Conservation (phyloP, 2,329 filamentous ascomycete species). For the Dactylellina leptospora region DNA sequence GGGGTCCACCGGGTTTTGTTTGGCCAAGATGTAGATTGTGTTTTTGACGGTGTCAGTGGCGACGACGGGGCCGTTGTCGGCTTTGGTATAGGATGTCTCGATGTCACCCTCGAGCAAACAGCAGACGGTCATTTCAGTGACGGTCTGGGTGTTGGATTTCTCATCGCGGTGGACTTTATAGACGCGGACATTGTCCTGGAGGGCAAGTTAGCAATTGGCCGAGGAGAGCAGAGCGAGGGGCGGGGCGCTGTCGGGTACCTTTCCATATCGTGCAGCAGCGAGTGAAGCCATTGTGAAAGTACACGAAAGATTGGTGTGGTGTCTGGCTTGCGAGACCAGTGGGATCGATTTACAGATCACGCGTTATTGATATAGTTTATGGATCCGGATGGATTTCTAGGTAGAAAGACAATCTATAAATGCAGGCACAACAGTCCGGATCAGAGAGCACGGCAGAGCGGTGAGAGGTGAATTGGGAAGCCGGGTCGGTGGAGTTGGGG, state of each 20-base stretch:
- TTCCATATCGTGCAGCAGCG: slow-evolving; percentile 57
- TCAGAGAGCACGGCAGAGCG: no score
- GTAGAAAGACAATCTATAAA: no score
- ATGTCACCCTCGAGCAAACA: slow-evolving; percentile 93
- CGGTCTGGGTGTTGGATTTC: slow-evolving; percentile 78
- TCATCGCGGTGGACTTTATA: slow-evolving; percentile 90
- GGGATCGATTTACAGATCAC: no score
- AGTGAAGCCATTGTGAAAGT: slow-evolving; percentile 53
- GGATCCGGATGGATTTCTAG: no score
- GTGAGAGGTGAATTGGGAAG: no score
- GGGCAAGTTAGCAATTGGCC: slow-evolving; percentile 52
- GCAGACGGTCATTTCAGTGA: slow-evolving; percentile 94
- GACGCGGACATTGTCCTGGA: slow-evolving; percentile 93
- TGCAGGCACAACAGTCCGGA: no score
- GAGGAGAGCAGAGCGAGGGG: neutral
- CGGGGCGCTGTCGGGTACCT: slow-evolving; percentile 50
- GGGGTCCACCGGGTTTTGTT: slow-evolving; percentile 88
- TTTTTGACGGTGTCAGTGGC: slow-evolving; percentile 99
- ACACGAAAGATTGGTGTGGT: no score
- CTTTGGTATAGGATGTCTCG: slow-evolving; percentile 80
- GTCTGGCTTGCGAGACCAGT: no score
- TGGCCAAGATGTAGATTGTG: slow-evolving; percentile 92
- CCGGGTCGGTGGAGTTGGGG: no score
- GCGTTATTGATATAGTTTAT: no score
- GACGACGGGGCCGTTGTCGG: slow-evolving; percentile 94